phyloP scores from a whole-genome alignment of 192 early-diverging fungal species.

The Rhizophagus clarus region DNA sequence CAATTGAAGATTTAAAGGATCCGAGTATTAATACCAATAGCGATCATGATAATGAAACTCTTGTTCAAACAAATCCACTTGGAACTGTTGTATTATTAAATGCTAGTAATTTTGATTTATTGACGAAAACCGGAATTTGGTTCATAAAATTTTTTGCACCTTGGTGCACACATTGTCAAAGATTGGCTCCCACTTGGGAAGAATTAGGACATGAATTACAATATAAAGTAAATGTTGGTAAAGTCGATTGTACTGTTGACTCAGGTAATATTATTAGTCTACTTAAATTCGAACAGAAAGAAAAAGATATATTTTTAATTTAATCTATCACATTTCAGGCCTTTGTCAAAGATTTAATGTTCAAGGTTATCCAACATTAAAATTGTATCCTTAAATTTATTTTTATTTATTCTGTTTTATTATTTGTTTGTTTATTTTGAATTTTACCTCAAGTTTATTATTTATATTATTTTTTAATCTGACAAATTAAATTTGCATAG shows the following conservation, averaged over 20 bases:
- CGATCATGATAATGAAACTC: conserved; percentile 26
- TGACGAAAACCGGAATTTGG: conserved; percentile 69
- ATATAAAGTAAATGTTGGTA: conserved; percentile 77
- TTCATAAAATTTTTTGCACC: conserved; percentile 90
- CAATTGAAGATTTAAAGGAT: not conserved
- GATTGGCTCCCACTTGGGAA: conserved; percentile 79
- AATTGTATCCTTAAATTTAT: conserved; percentile 57
- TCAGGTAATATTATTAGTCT: conserved; percentile 27
- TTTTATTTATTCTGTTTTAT: not conserved
- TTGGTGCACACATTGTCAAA: conserved; percentile 88
- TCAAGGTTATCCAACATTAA: conserved; percentile 86
- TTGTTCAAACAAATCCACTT: conserved; percentile 45
- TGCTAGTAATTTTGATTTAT: conserved; percentile 51
- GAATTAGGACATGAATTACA: conserved; percentile 63
- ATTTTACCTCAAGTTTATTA: not conserved
- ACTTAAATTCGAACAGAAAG: too few species aligned
- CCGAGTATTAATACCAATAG: not conserved
- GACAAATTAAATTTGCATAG: conserved; percentile 39
- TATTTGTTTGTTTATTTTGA: too few species aligned
- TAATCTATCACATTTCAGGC: not conserved
- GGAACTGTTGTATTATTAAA: conserved; percentile 64
- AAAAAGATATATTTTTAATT: not conserved
- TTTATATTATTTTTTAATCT: not conserved
- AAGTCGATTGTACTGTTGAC: conserved; percentile 81
- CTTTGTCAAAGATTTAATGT: conserved; percentile 71